Percentiles rank a stretch among this genome's conserved stretches.
These are phyloP conservation scores for Xerocomus brunneocitrinus DNA, from an alignment of 768 basidiomycete genomes.

Conservation along the genomic window DNA sequence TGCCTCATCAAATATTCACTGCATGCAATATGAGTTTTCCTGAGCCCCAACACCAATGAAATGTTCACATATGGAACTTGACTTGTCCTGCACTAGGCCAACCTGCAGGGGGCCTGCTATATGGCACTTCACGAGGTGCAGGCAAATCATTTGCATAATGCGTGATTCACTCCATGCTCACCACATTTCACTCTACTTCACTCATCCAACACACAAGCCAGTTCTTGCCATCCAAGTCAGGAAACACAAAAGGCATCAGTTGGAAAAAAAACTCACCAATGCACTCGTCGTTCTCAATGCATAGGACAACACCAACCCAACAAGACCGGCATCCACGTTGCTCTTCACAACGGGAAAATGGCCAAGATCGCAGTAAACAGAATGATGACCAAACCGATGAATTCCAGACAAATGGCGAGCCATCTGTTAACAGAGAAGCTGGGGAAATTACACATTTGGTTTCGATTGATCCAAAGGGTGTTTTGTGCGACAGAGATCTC, in stretches of 20 bases:
- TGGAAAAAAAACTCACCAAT: constrained; percentile 44
- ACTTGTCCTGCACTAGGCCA: too few species aligned
- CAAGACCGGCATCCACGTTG: constrained; percentile 81
- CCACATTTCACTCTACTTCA: too few species aligned
- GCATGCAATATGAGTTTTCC: not conserved
- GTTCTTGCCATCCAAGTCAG: not conserved
- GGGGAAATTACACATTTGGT: constrained; percentile 74
- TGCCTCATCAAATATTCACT: too few species aligned
- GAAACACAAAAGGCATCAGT: not conserved
- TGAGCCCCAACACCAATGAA: not conserved
- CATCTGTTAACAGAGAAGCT: constrained; percentile 77
- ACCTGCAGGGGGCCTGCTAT: too few species aligned
- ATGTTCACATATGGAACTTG: too few species aligned
- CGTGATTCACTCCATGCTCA: too few species aligned
- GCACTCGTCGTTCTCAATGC: constrained; percentile 80
- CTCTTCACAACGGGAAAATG: constrained; percentile 61
- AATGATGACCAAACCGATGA: constrained; percentile 79
- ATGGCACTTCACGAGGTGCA: too few species aligned
- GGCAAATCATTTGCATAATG: too few species aligned
- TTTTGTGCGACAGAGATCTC: constrained; percentile 62
- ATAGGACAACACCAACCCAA: constrained; percentile 83
- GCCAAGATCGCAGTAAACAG: constrained; percentile 65
- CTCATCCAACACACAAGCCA: too few species aligned
- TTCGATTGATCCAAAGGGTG: constrained; percentile 73
- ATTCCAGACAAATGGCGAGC: constrained; percentile 80